A percentile compares a stretch with the other conserved stretches of the same genome.
phyloP scores from a whole-genome alignment of 495 filamentous ascomycete genomes.

The Penicillium flavigenum region DNA sequence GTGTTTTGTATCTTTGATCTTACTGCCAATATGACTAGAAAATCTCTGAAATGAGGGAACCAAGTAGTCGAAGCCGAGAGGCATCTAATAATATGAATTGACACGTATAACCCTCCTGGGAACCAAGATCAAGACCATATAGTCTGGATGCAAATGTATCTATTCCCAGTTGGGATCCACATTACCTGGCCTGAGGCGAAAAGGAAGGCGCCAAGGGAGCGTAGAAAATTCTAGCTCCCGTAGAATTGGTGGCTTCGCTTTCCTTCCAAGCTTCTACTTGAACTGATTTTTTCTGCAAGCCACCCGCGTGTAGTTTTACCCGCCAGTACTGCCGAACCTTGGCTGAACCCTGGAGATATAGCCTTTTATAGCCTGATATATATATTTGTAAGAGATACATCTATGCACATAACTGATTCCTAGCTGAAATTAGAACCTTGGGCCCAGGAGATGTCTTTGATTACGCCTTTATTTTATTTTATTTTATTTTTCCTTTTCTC shows the following conservation, averaged over 20 bases:
- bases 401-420: no score
- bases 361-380: no score
- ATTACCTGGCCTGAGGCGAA: not conserved
- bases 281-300: slow-evolving; percentile 1
- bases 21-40: not conserved
- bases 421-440: no score
- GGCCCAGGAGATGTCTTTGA: no score
- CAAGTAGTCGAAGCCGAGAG: not conserved
- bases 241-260: not conserved
- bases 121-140: slow-evolving; percentile 10
- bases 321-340: no score
- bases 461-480: no score
- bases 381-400: no score
- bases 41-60: not conserved
- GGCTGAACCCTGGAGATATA: no score
- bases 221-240: slow-evolving; percentile 2
- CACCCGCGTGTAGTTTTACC: not conserved
- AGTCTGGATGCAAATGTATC: not conserved
- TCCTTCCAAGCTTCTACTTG: not conserved
- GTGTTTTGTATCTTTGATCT: slow-evolving; percentile 8
- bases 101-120: not conserved
- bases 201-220: not conserved
- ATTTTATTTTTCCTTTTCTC: no score
- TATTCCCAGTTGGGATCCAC: not conserved
- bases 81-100: not conserved